Evolutionary conservation across 345 rosid genomes (phyloP), one percentile per base, ranked within the genome.

Genomic region (Euclidium syriacum): DNA sequence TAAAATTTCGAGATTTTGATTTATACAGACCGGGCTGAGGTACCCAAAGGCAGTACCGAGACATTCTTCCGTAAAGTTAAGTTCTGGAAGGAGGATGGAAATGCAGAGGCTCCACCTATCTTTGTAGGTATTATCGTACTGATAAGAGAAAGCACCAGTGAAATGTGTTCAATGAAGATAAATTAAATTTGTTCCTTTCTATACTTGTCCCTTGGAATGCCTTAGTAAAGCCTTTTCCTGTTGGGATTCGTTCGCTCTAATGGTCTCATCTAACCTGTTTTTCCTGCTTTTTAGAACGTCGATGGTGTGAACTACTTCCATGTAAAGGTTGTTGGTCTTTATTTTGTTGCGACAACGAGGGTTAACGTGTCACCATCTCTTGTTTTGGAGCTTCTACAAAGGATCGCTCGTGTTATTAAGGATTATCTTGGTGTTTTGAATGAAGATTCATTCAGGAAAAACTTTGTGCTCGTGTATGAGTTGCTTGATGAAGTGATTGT

Each of bases 291-390:
- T 8, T 71, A 94, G 97, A 86, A 90, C 68, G 82, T 90, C 39
- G 97, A 87, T 47, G 97, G 99, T 19, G 99, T 94, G 18, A 94
- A 94, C 82, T 94, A 94, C 86, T 94, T 90, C 68, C 97, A 94
- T 52, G 97, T 94, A 73, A 94, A 87, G 70, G 95, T 94, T 47
- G 96, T 84, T 67, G 97, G 99, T 38, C 74, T 94, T 4, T 70
- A 87, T 54, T 94, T 94, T 67, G 99, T 90, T 29, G 97, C 99
- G 9, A 94, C 99, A 48, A 90, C 97, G 6, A 84, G 99, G 68
- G 85, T 88, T 53, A 94, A 94, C 10, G 79, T 80, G 36, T 86
- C 99, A 20, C 97, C 99, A 20, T 87, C 99, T 67, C 87, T 94
- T 59, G 91, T 88, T 52, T 66, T 94, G 96, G 99, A 94, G 85